Evolutionary conservation across 306 rosid genomes (phyloP), one percentile per base, ranked within the genome.

Genomic region (Arachis hypogaea): DNA sequence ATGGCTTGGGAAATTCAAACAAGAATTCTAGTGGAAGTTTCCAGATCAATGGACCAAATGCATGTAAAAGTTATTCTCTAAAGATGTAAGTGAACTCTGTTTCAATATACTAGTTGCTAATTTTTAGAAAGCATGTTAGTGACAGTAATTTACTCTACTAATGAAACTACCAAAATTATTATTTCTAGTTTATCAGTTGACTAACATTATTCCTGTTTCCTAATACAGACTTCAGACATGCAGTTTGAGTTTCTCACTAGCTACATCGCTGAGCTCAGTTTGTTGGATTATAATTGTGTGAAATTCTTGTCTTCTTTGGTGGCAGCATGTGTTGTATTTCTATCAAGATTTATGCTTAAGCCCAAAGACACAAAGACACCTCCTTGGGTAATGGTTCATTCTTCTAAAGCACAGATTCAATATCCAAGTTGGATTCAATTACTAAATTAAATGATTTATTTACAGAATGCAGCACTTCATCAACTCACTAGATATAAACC

Each of bases 201-300:
- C 10, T 59, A 55, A 45, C 10, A 63, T 59, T 63, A 59, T 59
- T 66, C n/a, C 57, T 58, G 28, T 52, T 22, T 14, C 22, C 11
- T 40, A 70, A 5, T 59, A 69, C 87, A 94, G 98, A 56, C 42
- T 69, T 81, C 85, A 12, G 82, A 80, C 28, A 71, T 89, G 65
- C 90, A 85, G 51, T 87, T 92, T 72, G 97, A 94, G 78, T 94
- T 89, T 80, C 87, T 94, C 44, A 51, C 88, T 62, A 73, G 58
- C 85, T 92, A 91, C 80, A 91, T 92, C 42, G 96, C 96, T 1
- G 99, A 94, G 83, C 87, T 94, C 54, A 94, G 99, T 74, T 80
- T 94, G 79, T 69, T 94, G 65, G 99, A 94, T 43, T 94, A 92
- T 63, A 69, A 74, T 59, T 88, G 89, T 66, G 85, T 94, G 0